Evolutionary conservation across 257 asterid species (phyloP), one percentile per base, ranked within the genome.

Genomic region (Nicotiana sylvestris): DNA sequence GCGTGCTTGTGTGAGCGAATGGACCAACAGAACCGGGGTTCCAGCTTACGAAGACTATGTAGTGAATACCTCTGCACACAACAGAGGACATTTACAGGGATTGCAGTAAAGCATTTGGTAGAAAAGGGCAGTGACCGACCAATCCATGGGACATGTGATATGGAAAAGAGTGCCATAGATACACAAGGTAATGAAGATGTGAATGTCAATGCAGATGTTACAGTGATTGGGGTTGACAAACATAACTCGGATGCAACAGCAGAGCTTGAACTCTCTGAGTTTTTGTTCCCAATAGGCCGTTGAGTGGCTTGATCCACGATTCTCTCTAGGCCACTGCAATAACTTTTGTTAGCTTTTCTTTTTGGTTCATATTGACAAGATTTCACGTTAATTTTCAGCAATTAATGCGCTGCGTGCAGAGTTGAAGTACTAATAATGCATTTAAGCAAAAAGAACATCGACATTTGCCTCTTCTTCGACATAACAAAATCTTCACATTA

Each of bases 101-200:
- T 91, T 0, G 91, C 87, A 8, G 86, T 85, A 27, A 89, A 84
- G 80, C 87, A 88, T 21, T 67, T 89, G 66, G 77, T 81, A 5
- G 90, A 86, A 21, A 84, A 82, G 18, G 92, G 89, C n/a, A 83
- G 64, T 4, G 87, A 89, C 0, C 72, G 92, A 82, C 90, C 90
- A 33, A 3, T 66, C 87, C 1, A 89, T 89, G 89, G 89, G 90
- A 13, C 87, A 86, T n/a, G 89, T 85, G 49, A 72, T 89, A 35
- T 85, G 90, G 91, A 87, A 57, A 87, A 80, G 65, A 82, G 74
- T 6, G 66, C 43, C 21, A 9, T 12, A 60, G 66, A 60, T 60
- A 21, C 66, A 60, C 13, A 21, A n/a, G 32, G 66, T 1, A 8
- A 21, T 60, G 65, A 58, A 58, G 29, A 58, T 58, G 11, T 58